Evolutionary conservation across 768 basidiomycete genomes (phyloP), one percentile per base, ranked within the genome.

Genomic region (Antrodiella citrinella): DNA sequence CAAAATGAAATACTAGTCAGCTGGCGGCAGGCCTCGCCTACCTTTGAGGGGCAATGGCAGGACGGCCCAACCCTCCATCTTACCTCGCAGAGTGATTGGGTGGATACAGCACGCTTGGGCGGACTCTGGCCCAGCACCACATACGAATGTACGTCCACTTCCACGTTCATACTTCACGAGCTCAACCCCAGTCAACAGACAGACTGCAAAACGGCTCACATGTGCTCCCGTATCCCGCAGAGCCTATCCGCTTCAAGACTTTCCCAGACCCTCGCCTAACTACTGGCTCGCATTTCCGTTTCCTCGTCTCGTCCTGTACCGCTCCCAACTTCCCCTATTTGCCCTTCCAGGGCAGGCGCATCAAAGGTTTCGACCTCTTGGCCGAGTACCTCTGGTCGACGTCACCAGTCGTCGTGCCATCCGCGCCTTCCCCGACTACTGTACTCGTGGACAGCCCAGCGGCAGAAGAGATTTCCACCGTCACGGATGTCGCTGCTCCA

Each of bases 261-360:
- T 86, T 84, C 66, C 86, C 87, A 2, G 87, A 90, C 61, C 74
- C 82, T 5, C 71, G 76, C 9, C 70, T 86, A 19, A 59, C 72
- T 5, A 63, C 68, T 20, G 76, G 77, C 23, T 68, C 66, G 25
- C 76, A 76, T 60, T 86, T 85, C 69, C 78, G 81, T 45, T 91
- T 89, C 63, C 61, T 87, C 19, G 78, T 77, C 15, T 72, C 82
- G 0, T 83, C 80, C 3, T 89, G 86, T 60, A 68, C 81, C 43
- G 76, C 71, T 4, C 81, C 84, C 10, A 86, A 86, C 57, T 89
- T 85, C 61, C 87, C 87, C 3, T 87, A 87, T 64, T 67, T 72
- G 2, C 84, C 80, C 19, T 66, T 71, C 54, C 65, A 76, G 50
- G 68, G 72, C 9, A 69, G 70, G 19, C 72, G 70, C 13, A 82